Conservation (phyloP, 148 eudicot species). For the Arctostaphylos glauca region DNA sequence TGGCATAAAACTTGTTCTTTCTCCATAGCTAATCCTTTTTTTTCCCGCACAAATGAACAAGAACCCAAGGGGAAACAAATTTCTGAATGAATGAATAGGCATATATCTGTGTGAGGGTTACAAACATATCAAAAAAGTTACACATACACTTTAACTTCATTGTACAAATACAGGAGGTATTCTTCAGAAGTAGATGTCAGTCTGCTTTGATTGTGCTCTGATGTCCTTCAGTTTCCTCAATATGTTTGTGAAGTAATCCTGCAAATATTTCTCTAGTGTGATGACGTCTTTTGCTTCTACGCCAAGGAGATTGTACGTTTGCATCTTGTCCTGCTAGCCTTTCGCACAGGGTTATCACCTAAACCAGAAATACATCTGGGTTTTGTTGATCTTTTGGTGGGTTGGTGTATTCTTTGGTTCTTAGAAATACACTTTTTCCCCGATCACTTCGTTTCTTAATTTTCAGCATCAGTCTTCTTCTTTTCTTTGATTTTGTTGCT, state of each 20-base stretch:
- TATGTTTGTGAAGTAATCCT: constrained; percentile 95
- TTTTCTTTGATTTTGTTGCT: neutral
- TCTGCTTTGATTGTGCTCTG: constrained; percentile 95
- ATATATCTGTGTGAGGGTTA: neutral
- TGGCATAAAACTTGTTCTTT: too few relatives aligned
- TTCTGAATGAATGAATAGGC: neutral
- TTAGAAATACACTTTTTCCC: neutral
- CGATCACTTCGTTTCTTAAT: neutral
- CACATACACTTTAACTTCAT: constrained; percentile 14
- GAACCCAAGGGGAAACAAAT: neutral
- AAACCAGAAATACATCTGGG: constrained; percentile 19
- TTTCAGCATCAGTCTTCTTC: neutral
- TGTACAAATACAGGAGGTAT: constrained; percentile 13
- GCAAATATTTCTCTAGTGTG: constrained; percentile 85
- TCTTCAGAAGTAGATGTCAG: constrained; percentile 72
- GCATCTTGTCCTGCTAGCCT: constrained; percentile 99
- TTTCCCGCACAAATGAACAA: neutral
- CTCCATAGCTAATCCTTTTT: neutral
- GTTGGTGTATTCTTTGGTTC: neutral
- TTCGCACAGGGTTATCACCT: constrained; percentile 98
- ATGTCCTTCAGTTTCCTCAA: constrained; percentile 92
- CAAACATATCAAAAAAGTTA: constrained; percentile 19
- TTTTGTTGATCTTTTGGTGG: neutral
- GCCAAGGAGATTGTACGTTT: constrained; percentile 75
- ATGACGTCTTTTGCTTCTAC: constrained; percentile 77